Evolutionary conservation across 768 basidiomycete species (phyloP), one percentile per base, ranked within the genome.

Genomic region (Zangia roseola): DNA sequence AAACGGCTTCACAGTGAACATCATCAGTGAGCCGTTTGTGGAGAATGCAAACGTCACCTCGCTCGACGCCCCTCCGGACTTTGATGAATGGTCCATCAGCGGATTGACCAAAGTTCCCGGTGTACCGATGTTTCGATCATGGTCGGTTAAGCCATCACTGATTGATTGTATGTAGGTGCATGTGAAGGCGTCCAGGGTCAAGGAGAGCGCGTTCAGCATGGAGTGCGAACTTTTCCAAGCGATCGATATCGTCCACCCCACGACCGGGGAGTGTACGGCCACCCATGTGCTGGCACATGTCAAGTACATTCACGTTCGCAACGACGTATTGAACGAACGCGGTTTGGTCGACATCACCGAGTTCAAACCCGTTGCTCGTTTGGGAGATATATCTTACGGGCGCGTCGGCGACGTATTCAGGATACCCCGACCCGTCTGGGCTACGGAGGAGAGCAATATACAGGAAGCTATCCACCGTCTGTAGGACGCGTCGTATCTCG

Each of bases 1-100:
- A 23, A 75, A 75, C 39, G 61, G 74, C 24, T 84, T 82, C 61
- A 75, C 74, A 6, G 74, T 80, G 23, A 79, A 77, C 54, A 79
- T 80, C 59, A 82, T 84, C 58, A 79, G 77, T 34, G 80, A 81
- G 54, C 69, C 74, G 2, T 76, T 68, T 37, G 30, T 70, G 2
- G 66, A 76, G 45, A 59, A 66, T 7, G 76, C 75, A 0, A 73
- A 75, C 51, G 57, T 57, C 17, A 60, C 69, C 1, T 47, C 70
- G 10, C 55, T 75, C 14, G 71, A 77, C 24, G 57, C 72, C 4
- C 75, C 76, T 4, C 46, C 57, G 1, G 55, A 55, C 1, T 63
- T 74, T n/a, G 57, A 65, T 50, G 75, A 76, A 49, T 76, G 75
- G 75, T 47, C 58, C 13, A 48, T 73, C 33, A 70, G 65, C 19